A percentile compares a stretch with the other conserved stretches of the same genome.
These are phyloP conservation scores for Metschnikowia koreensis DNA, from an alignment of 805 yeast species.

Conservation along the genomic window DNA sequence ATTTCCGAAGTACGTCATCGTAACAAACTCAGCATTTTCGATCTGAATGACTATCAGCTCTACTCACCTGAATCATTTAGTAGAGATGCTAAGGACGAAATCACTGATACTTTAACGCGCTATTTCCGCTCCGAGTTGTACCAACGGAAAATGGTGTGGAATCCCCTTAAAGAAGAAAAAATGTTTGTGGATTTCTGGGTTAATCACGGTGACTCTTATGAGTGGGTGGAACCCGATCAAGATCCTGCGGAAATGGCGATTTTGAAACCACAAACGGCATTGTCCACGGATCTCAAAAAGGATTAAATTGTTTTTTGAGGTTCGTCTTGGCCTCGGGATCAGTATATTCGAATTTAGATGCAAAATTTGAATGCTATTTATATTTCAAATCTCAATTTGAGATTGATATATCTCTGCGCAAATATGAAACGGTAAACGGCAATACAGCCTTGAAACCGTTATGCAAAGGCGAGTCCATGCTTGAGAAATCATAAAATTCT, in stretches of 20 bases:
- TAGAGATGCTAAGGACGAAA: neutral
- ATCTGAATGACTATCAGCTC: slow-evolving; percentile 12
- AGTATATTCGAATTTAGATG: too few relatives aligned
- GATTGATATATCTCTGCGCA: neutral
- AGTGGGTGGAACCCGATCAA: slow-evolving; percentile 88
- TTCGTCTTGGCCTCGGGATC: too few relatives aligned
- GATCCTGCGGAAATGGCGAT: slow-evolving; percentile 63
- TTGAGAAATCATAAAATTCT: neutral
- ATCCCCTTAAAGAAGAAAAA: slow-evolving; percentile 33
- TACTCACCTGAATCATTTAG: slow-evolving; percentile 5
- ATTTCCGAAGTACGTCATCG: slow-evolving; percentile 6
- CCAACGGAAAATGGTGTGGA: slow-evolving; percentile 16
- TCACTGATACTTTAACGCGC: slow-evolving; percentile 4
- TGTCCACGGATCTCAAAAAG: too few relatives aligned
- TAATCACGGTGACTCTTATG: slow-evolving; percentile 70
- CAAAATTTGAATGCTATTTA: too few relatives aligned
- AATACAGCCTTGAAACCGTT: neutral
- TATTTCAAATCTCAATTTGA: too few relatives aligned
- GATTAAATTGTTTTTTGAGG: too few relatives aligned
- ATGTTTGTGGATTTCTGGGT: slow-evolving; percentile 38
- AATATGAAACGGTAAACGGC: neutral
- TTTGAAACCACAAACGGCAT: neutral
- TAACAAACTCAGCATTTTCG: slow-evolving; percentile 1
- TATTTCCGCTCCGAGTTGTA: slow-evolving; percentile 11
- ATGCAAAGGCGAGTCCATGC: neutral